These are phyloP conservation scores for Dioscorea cayenensis DNA, from an alignment of 116 monocot species.

Conservation along the genomic window DNA sequence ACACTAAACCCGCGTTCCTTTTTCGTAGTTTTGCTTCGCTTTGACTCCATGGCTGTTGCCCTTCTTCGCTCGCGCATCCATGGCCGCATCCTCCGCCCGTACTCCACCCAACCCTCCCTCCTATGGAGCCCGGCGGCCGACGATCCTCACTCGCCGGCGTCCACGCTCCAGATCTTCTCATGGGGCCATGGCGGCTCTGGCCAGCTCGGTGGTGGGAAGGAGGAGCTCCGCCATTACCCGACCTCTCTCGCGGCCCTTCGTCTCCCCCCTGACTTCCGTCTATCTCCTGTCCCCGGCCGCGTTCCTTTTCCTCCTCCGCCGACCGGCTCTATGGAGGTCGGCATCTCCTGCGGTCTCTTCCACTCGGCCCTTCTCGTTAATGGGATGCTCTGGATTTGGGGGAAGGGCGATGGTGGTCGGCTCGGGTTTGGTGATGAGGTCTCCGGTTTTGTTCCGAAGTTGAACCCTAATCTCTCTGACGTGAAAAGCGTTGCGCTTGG, in stretches of 20 bases:
- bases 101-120: not conserved
- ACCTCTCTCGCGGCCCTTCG: constrained; percentile 49
- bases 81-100: not conserved
- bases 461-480: constrained; percentile 51
- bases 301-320: constrained; percentile 5
- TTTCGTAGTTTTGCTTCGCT: too few species aligned
- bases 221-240: constrained; percentile 80
- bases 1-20: too few species aligned
- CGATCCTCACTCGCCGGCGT: not conserved
- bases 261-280: constrained; percentile 37
- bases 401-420: constrained; percentile 92
- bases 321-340: constrained; percentile 29
- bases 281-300: constrained; percentile 51
- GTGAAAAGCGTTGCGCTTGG: constrained; percentile 59
- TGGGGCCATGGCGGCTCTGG: constrained; percentile 93
- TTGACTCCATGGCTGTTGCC: not conserved
- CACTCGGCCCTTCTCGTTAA: constrained; percentile 75
- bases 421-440: constrained; percentile 76
- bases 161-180: constrained; percentile 57
- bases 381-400: constrained; percentile 76
- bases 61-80: not conserved
- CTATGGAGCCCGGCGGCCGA: too few species aligned
- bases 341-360: constrained; percentile 80
- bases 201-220: constrained; percentile 81
- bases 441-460: constrained; percentile 40